Percentiles rank a stretch among this genome's conserved stretches.
Conservation (phyloP, 306 rosid genomes). For the Glycine latifolia region DNA sequence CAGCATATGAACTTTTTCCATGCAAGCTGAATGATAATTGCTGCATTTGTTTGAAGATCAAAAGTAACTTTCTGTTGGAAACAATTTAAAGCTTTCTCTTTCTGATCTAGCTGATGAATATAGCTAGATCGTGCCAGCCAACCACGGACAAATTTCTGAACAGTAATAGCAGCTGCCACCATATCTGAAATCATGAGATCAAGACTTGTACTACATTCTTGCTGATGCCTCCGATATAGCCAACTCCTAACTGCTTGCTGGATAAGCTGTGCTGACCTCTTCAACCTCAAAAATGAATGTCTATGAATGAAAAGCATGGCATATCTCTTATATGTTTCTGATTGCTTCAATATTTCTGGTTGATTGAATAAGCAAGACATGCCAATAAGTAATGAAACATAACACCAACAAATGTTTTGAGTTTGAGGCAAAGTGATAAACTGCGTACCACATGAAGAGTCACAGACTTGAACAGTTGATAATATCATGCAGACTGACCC, state of each 20-base stretch:
- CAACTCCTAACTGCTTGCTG: slow-evolving; percentile 67
- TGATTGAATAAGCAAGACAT: slow-evolving; percentile 39
- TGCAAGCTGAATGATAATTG: slow-evolving; percentile 62
- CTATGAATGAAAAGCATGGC: slow-evolving; percentile 54
- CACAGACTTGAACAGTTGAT: slow-evolving; percentile 40
- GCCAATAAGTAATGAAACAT: slow-evolving; percentile 43
- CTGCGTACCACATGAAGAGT: slow-evolving; percentile 54
- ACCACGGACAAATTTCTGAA: slow-evolving; percentile 67
- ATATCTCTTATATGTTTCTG: slow-evolving; percentile 52
- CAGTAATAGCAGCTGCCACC: slow-evolving; percentile 54
- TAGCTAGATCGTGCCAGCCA: slow-evolving; percentile 60
- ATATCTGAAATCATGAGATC: slow-evolving; percentile 38
- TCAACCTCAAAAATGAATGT: slow-evolving; percentile 55
- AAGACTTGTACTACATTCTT: slow-evolving; percentile 32
- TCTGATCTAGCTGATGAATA: slow-evolving; percentile 47
- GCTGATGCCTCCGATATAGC: slow-evolving; percentile 56
- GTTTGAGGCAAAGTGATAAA: slow-evolving; percentile 32
- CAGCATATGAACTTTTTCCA: slow-evolving; percentile 53
- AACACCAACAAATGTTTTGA: slow-evolving; percentile 24
- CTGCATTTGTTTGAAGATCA: slow-evolving; percentile 56
- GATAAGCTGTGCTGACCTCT: slow-evolving; percentile 60
- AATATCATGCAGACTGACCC: slow-evolving; percentile 47
- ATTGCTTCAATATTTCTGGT: slow-evolving; percentile 56
- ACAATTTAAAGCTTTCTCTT: slow-evolving; percentile 43
- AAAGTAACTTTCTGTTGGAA: slow-evolving; percentile 40